Base-by-base conservation (phyloP, 495 filamentous ascomycete genomes). In the Astrothelium macrocarpum region DNA sequence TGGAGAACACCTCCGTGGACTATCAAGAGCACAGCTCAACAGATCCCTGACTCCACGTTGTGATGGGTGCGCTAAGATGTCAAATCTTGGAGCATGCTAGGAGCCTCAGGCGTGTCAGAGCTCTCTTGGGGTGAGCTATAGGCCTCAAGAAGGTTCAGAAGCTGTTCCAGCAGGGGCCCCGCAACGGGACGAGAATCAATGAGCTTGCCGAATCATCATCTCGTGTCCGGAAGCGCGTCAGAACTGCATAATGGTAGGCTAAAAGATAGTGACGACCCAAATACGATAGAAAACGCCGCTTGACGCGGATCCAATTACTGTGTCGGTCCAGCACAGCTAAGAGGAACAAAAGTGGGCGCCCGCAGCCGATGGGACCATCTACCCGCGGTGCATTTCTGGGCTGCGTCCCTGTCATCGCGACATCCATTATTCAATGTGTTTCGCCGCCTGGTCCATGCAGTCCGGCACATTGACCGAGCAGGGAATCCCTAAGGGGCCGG, bases 131-230 rank as follows among this genome's bases (percentile, higher is more conserved):
- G 49, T n/a, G n/a, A 18, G 5, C 10, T 49, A 18, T 49, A n/a
- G 45, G 45, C 45, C 23, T 49, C 49, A 56, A 56, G 49, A 56
- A 56, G 49, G 49, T 56, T 56, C 49, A 29, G 49, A 56, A 56
- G 2, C 23, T 56, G 49, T 56, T 56, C 49, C 49, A 56, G 49
- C 49, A 56, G 25, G 49, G 49, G 49, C 12, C 10, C 45, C 25
- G 5, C 5, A 12, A 26, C 2, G 9, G 10, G 49, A 12, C 5
- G 7, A 9, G 49, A 28, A 28, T 26, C 49, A 20, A 29, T 16
- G 26, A 29, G 49, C 25, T 16, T 29, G 49, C 23, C 49, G 49
- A 56, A 56, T 20, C 25, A 56, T 20, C 25, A 28, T 56, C 25
- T 56, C 49, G 49, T 56, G 20, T 56, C 49, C 49, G 49, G 23